A percentile compares a stretch with the other conserved stretches of the same genome.
These are phyloP conservation scores for Paraconiothyrium brasiliense DNA, from an alignment of 2,329 filamentous ascomycete genomes.

Conservation along the genomic window DNA sequence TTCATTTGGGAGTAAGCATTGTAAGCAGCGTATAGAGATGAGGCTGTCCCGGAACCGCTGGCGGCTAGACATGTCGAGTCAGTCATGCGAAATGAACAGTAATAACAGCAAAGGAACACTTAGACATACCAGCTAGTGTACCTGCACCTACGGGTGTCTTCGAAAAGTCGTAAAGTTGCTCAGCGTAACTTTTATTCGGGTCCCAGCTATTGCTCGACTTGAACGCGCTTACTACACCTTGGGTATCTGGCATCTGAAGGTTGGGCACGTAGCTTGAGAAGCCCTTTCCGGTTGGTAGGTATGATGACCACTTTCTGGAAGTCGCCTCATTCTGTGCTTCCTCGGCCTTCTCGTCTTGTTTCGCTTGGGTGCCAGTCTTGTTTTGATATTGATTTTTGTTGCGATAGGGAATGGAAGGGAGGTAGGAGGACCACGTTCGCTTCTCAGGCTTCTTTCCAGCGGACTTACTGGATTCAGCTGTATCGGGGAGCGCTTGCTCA, in stretches of 20 bases:
- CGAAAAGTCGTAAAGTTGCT: conserved; percentile 61
- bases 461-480: conserved; percentile 32
- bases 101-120: not conserved
- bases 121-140: conserved; percentile 50
- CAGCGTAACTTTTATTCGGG: conserved; percentile 58
- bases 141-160: conserved; percentile 62
- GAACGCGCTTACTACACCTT: conserved; percentile 56
- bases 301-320: conserved; percentile 57
- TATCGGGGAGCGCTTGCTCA: conserved; percentile 40
- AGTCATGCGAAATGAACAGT: not conserved
- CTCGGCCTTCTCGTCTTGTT: conserved; percentile 37
- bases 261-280: conserved; percentile 59
- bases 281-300: conserved; percentile 58
- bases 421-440: conserved; percentile 51
- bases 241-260: conserved; percentile 46
- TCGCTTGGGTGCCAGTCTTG: conserved; percentile 29
- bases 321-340: conserved; percentile 47
- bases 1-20: conserved; percentile 54
- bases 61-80: conserved; percentile 43
- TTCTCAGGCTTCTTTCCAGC: conserved; percentile 32
- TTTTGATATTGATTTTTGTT: conserved; percentile 32
- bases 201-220: conserved; percentile 56
- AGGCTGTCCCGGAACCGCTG: conserved; percentile 58
- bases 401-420: conserved; percentile 51
- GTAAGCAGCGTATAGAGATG: conserved; percentile 59